Conservation (phyloP, 2,329 filamentous ascomycete genomes). For the Colletotrichum sp. region DNA sequence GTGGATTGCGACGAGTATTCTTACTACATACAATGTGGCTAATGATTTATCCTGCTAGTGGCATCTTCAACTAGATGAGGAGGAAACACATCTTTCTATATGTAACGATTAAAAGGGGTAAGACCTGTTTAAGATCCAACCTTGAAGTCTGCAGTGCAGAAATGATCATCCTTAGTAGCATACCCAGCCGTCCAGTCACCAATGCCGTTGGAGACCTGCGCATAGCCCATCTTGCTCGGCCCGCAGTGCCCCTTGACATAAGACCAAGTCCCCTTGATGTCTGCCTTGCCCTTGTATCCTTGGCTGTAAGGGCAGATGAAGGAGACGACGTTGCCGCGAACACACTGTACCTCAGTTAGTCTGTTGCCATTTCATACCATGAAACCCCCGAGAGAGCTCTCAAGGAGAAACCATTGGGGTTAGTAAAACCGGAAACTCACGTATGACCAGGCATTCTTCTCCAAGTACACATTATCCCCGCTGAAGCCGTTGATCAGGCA, state of each 20-base stretch:
- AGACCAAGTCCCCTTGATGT: background rate
- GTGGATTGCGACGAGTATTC: background rate
- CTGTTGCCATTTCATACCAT: background rate
- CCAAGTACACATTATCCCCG: background rate
- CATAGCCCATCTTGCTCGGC: background rate
- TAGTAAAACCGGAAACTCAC: background rate
- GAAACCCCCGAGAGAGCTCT: background rate
- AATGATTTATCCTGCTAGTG: rapidly evolving
- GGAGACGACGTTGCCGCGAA: background rate
- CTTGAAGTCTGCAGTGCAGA: background rate
- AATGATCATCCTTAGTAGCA: background rate
- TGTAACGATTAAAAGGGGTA: background rate
- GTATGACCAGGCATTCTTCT: background rate
- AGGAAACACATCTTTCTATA: background rate
- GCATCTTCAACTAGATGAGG: background rate
- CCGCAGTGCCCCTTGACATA: background rate
- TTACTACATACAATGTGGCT: background rate
- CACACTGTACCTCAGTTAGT: background rate
- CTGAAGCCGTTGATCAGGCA: background rate
- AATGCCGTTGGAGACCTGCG: background rate
- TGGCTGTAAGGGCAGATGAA: background rate
- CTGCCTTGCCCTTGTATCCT: background rate
- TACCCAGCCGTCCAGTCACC: background rate
- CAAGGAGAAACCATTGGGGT: background rate
- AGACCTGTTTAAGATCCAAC: background rate